phyloP scores from a whole-genome alignment of 495 filamentous ascomycete genomes.

The Penicillium samsonianum region DNA sequence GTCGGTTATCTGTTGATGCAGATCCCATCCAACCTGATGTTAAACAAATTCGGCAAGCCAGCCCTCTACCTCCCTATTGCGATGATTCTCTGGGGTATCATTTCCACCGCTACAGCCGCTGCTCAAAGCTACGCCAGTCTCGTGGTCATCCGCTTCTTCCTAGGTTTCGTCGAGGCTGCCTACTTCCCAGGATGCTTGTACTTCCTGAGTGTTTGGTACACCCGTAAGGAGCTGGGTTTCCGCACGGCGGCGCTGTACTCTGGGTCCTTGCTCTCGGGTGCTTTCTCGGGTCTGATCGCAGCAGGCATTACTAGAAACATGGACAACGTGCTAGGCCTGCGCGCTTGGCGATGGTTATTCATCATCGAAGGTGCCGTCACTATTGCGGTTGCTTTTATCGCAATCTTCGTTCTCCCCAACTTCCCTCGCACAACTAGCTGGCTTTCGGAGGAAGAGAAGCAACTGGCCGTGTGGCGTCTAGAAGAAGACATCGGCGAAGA shows the following conservation, averaged over 20 bases:
- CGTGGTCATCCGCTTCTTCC: conserved; percentile 67
- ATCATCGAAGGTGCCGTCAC: conserved; percentile 72
- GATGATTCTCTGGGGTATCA: conserved; percentile 74
- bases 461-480: conserved; percentile 68
- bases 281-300: conserved; percentile 67
- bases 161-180: conserved; percentile 63
- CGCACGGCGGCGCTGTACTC: conserved; percentile 53
- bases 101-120: conserved; percentile 62
- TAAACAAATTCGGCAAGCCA: conserved; percentile 56
- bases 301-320: conserved; percentile 49
- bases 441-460: conserved; percentile 68
- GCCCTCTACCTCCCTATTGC: conserved; percentile 63
- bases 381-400: conserved; percentile 51
- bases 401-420: conserved; percentile 70
- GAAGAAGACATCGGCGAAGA: conserved; percentile 79
- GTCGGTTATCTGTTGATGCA: conserved; percentile 65
- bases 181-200: conserved; percentile 54
- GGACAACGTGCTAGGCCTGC: conserved; percentile 44
- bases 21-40: conserved; percentile 46
- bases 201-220: conserved; percentile 53
- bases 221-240: conserved; percentile 51
- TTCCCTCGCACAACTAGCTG: conserved; percentile 77
- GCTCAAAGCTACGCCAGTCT: conserved; percentile 61
- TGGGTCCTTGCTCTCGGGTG: conserved; percentile 54
- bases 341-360: conserved; percentile 53